phyloP scores from a whole-genome alignment of 2,329 filamentous ascomycete species.

The Hymenoscyphus linearis region DNA sequence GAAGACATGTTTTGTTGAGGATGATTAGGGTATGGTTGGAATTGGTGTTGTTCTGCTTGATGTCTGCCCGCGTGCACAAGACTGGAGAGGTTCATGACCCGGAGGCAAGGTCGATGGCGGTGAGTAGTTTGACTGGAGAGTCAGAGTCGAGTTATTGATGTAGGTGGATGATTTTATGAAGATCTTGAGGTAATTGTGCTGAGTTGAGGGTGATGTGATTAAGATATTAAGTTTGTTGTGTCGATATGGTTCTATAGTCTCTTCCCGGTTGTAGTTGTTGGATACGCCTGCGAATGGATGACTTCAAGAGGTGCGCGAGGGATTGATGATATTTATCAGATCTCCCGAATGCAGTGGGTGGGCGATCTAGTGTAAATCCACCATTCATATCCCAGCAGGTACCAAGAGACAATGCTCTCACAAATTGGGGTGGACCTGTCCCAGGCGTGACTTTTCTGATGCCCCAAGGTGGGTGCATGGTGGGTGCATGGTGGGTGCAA shows the following conservation, averaged over 20 bases:
- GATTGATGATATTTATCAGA: slow-evolving; percentile 44
- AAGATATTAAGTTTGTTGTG: slow-evolving; percentile 27
- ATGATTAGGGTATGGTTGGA: slow-evolving; percentile 27
- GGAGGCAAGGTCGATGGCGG: slow-evolving; percentile 6
- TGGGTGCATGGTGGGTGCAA: slow-evolving; percentile 29
- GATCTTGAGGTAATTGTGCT: slow-evolving; percentile 5
- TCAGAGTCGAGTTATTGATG: slow-evolving; percentile 4
- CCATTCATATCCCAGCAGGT: slow-evolving; percentile 42
- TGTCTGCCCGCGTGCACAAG: slow-evolving; percentile 31
- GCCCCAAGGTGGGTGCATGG: slow-evolving; percentile 30
- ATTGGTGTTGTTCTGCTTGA: slow-evolving; percentile 26
- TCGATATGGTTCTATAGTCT: slow-evolving; percentile 34
- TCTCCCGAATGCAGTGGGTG: slow-evolving; percentile 43
- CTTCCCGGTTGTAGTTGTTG: slow-evolving; percentile 21
- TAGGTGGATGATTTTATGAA: background rate
- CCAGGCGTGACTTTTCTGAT: slow-evolving; percentile 29
- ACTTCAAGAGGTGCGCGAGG: slow-evolving; percentile 33
- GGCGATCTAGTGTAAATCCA: slow-evolving; percentile 49
- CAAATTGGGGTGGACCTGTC: slow-evolving; percentile 48
- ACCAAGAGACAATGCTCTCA: slow-evolving; percentile 45
- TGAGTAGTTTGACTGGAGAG: slow-evolving; percentile 3
- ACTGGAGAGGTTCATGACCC: slow-evolving; percentile 34
- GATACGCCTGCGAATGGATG: slow-evolving; percentile 31
- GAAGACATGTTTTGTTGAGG: slow-evolving; percentile 40
- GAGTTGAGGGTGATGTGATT: slow-evolving; percentile 21